Base-by-base conservation (phyloP, 805 yeast species). In the Alloascoidea hylecoeti region DNA sequence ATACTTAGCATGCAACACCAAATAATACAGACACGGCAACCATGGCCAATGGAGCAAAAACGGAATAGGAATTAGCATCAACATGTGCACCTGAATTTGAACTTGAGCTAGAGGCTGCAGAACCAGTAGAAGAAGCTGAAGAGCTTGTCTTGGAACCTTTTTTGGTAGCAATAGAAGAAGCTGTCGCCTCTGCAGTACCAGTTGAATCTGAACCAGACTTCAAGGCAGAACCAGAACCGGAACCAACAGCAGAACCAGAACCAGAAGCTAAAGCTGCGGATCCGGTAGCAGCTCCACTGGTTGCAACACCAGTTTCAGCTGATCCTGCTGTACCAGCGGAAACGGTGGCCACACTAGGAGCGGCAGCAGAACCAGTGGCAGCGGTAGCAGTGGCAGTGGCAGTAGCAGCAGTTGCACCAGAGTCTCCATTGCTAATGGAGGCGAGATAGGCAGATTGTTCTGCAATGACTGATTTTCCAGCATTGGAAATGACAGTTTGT, bases 171-270 rank as follows among this genome's bases (percentile, higher is more conserved):
- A n/a, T n/a, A n/a, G n/a, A n/a, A n/a, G n/a, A n/a, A n/a, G n/a
- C n/a, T n/a, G n/a, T n/a, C n/a, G n/a, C n/a, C n/a, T n/a, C n/a
- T n/a, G n/a, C n/a, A n/a, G n/a, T n/a, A n/a, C n/a, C n/a, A n/a
- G n/a, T n/a, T n/a, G n/a, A n/a, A n/a, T n/a, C 30, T 9, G 30
- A 23, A 23, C 30, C 30, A 23, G 30, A 23, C n/a, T 9, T 9
- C 30, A 23, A n/a, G 30, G 30, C 30, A 23, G 30, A 9, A n/a
- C 30, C n/a, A 23, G 30, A 23, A n/a, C 30, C 30, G 30, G 30
- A 23, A n/a, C 30, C 30, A 23, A n/a, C n/a, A n/a, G 30, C 30
- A 23, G 30, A 23, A 9, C n/a, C 30, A 23, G 30, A 23, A 9
- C n/a, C 30, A 9, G 9, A 9, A 23, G 30, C 30, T 23, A n/a